phyloP scores from a whole-genome alignment of 2,329 filamentous ascomycete genomes.

The Aspergillus pseudoterreus region DNA sequence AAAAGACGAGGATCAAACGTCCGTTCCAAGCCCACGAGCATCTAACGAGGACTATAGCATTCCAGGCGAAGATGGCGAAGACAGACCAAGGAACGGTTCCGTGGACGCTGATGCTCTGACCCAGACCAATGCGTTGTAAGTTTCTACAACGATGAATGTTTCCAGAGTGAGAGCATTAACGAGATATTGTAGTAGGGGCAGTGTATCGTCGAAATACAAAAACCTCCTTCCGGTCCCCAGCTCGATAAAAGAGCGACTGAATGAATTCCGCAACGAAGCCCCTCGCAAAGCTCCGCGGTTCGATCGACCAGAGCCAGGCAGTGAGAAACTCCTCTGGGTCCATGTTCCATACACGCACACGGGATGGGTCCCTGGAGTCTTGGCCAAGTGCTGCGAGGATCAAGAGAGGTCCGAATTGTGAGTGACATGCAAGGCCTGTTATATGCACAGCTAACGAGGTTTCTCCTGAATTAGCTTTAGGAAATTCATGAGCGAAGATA shows the following conservation, averaged over 20 bases:
- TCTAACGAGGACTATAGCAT: background rate
- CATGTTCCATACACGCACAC: conserved; percentile 32
- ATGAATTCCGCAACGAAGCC: conserved; percentile 18
- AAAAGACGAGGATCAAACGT: conserved; percentile 6
- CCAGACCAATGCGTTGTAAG: conserved; percentile 1
- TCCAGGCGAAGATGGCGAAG: background rate
- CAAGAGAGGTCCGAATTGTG: conserved; percentile 23
- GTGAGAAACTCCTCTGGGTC: conserved; percentile 33
- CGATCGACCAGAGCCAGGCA: conserved; percentile 30
- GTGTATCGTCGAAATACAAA: conserved; percentile 17
- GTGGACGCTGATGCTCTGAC: conserved; percentile 7
- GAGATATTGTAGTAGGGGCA: background rate
- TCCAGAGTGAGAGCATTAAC: too few relatives aligned
- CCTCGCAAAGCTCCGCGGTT: conserved; percentile 27
- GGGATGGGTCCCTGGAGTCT: conserved; percentile 19
- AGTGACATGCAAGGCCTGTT: background rate
- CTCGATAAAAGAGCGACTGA: conserved; percentile 20
- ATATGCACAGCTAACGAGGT: background rate
- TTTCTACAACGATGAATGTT: background rate
- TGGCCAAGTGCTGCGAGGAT: conserved; percentile 18
- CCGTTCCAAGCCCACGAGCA: background rate
- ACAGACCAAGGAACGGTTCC: conserved; percentile 2
- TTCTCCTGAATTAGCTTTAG: conserved; percentile 29
- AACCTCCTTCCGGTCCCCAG: conserved; percentile 22
- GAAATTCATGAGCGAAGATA: conserved; percentile 31